Base-by-base conservation (phyloP, 2,329 filamentous ascomycete genomes). In the Neonectria magnoliae region DNA sequence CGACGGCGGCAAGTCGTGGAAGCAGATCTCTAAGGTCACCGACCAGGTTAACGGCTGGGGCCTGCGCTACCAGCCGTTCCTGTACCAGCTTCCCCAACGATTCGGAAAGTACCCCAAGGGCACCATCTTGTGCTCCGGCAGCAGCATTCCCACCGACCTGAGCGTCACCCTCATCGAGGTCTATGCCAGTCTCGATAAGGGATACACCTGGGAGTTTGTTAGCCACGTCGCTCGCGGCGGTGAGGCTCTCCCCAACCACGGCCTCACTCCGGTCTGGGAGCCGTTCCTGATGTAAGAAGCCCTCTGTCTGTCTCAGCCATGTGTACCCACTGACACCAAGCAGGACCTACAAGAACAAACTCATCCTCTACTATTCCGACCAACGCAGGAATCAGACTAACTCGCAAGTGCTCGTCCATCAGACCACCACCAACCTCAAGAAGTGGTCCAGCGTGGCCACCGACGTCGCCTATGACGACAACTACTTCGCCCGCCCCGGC, bases 321-420 rank as follows among this genome's bases (percentile, higher is more conserved):
- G 5, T 20, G 11, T 7, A 1, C 5, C 13, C 11, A 22, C 60
- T 66, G 27, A 73, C 10, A 8, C 2, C 1, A 25, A 4, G 1
- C 51, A 83, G 84, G 75, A 80, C 84, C 48, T 84, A 89, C 75
- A 78, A 90, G 60, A 82, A 86, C 57, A 81, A 86, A 56, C 78
- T 93, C 18, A 84, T 92, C 38, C 81, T 85, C 71, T 93, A 91
- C 81, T 93, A 92, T 80, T 89, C 90, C 2, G 91, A 93, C 76
- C 91, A 93, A 75, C 85, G 90, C 38, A 89, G 89, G 66, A 88
- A 67, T 41, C 68, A 56, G 6, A 80, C 80, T 1, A 82, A 92
- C 72, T 90, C 90, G 18, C 90, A 93, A 77, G 91, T 92, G 73
- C 82, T 93, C 42, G 83, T 87, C 3, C 90, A 93, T 76, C 89